Evolutionary conservation across 768 basidiomycete species (phyloP), one percentile per base, ranked within the genome.

Genomic region (Rhodotorula taiwanensis): DNA sequence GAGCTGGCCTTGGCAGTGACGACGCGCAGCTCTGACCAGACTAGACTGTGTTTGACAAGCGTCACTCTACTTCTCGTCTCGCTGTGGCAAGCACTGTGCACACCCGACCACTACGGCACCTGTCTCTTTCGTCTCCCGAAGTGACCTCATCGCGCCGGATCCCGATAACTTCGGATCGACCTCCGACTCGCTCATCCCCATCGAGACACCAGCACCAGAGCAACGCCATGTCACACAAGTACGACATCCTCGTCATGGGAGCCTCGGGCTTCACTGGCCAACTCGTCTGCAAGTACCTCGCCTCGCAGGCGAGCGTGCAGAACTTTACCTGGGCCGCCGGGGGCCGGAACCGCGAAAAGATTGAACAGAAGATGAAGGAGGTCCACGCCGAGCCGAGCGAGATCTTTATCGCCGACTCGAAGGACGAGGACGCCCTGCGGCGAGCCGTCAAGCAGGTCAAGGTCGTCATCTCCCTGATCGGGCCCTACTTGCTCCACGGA

Each of bases 401-500:
- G 33, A 78, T 84, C 27, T 75, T 82, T 42, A 78, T 87, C 18
- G 87, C 90, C 66, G 82, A 88, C 13, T 78, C 80, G 14, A 78
- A 82, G 14, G 72, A 71, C 8, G 76, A 78, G 16, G 79, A 83
- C 33, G 74, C 39, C 3, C 21, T 91, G 5, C 83, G 86, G 53
- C 75, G 71, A 3, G 81, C 78, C 3, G 84, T 91, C 21, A 80
- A 79, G 70, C 73, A 74, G 23, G 78, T 83, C 9, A 80, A 80
- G 50, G 84, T 91, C 25, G 82, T 92, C 57, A 84, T 91, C 61
- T 89, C 87, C 11, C 57, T 69, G 25, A 53, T 87, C 36, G 89
- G 89, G 2, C 88, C 88, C 3, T 91, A 81, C 73, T 84, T 82
- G 81, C 73, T 73, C 10, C 87, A 80, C 76, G 86, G 88, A 5